Evolutionary conservation across 2,329 filamentous ascomycete genomes (phyloP), one percentile per base, ranked within the genome.

Genomic region (Cercospora sp.): DNA sequence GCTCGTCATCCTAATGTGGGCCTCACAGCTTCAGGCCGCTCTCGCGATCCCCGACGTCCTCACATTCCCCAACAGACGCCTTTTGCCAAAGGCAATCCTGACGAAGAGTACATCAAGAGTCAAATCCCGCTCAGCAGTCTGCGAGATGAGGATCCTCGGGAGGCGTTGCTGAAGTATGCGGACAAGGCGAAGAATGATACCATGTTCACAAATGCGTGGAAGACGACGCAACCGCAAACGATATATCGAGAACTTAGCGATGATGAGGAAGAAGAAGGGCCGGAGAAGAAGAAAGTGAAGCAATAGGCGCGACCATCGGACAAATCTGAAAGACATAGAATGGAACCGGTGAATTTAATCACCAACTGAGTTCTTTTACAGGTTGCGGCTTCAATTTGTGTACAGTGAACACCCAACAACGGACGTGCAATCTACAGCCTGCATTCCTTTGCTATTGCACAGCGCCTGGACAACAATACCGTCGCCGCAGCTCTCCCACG

Each of bases 81-180:
- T 0, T 98, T 98, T 78, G 90, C 92, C 74, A 95, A 96, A 80
- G 91, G 86, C 68, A 91, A 95, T 75, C 94, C 94, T 0, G 94
- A 98, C 78, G 91, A 94, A 79, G 90, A 91, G 75, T 92, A 96
- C 78, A 92, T 99, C 69, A 90, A 90, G 74, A 88, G 94, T 77
- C 92, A 91, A 72, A 97, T 98, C 63, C 93, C 94, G 30, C 85
- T 98, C 12, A 94, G 93, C 70, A 90, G 88, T 70, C 97, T 99
- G 92, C 86, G 97, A 59, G 94, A 99, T 79, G 95, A 99, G 79
- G 95, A 99, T 82, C 95, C 95, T 0, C 85, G 95, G 71, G 95
- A 97, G 80, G 95, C 95, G 57, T 82, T 99, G 76, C 82, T 99
- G 68, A 97, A 96, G 82, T 99, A 98, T 83, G 94, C 93, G 42